phyloP scores from a whole-genome alignment of 352 stramenopile genomes.

The Globisporangium canariense region DNA sequence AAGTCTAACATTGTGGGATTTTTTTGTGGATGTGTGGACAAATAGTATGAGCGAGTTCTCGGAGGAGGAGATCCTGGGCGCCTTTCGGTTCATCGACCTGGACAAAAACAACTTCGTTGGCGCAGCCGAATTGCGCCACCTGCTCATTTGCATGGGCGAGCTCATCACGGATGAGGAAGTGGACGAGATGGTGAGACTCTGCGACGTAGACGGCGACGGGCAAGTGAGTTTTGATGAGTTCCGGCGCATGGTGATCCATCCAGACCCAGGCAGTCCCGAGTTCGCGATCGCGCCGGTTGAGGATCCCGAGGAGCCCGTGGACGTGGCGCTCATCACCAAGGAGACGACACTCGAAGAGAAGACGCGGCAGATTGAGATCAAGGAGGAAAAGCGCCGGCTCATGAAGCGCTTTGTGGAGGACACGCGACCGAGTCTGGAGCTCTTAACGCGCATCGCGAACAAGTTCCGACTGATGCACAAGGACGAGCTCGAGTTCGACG shows the following conservation, averaged over 20 bases:
- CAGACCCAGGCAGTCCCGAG: conserved; percentile 78
- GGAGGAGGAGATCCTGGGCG: conserved; percentile 89
- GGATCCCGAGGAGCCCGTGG: conserved; percentile 17
- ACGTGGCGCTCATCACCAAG: conserved; percentile 30
- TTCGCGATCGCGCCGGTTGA: conserved; percentile 51
- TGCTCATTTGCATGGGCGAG: conserved; percentile 95
- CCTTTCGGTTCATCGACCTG: conserved; percentile 92
- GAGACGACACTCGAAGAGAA: conserved; percentile 52
- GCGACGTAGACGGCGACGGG: conserved; percentile 91
- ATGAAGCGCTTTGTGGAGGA: conserved; percentile 71
- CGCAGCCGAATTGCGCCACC: conserved; percentile 89
- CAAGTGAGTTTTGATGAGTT: conserved; percentile 93
- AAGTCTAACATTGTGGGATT: neutral
- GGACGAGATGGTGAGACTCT: conserved; percentile 92
- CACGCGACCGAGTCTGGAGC: conserved; percentile 56
- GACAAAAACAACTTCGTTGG: conserved; percentile 94
- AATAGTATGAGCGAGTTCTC: conserved; percentile 72
- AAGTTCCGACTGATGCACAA: conserved; percentile 64
- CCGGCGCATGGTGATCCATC: conserved; percentile 85
- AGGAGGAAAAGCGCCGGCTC: conserved; percentile 68
- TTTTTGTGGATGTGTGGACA: neutral
- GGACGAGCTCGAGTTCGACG: conserved; percentile 57
- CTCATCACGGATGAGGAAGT: conserved; percentile 94
- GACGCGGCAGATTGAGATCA: conserved; percentile 46
- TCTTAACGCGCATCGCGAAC: conserved; percentile 52